Conservation (phyloP, 2,329 filamentous ascomycete species). For the Phialophora verrucosa region DNA sequence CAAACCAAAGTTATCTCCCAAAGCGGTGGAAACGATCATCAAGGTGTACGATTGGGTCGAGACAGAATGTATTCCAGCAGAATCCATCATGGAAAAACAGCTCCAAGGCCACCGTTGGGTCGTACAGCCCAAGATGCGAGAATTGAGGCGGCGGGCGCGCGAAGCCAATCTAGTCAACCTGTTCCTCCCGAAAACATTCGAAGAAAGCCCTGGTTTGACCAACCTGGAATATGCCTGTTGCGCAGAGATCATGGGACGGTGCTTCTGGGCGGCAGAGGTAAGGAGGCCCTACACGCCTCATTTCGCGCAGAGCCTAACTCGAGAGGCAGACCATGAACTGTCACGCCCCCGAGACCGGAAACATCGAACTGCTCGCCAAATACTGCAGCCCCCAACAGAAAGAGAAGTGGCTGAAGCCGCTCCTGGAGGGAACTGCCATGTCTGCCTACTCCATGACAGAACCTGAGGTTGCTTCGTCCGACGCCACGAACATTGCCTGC, state of each 20-base stretch:
- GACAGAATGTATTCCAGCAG: constrained; percentile 81
- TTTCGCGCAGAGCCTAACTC: too few species aligned
- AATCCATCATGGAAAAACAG: constrained; percentile 74
- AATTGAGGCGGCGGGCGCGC: constrained; percentile 79
- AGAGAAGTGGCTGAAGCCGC: constrained; percentile 72
- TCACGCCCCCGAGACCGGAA: constrained; percentile 80
- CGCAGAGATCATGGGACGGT: constrained; percentile 81
- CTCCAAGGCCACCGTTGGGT: constrained; percentile 75
- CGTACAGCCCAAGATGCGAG: constrained; percentile 73
- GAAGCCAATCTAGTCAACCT: constrained; percentile 84
- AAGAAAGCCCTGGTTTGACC: constrained; percentile 82
- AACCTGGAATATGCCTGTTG: constrained; percentile 91
- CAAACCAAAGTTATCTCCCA: too few species aligned
- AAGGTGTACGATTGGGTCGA: constrained; percentile 83
- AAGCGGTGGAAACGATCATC: constrained; percentile 53
- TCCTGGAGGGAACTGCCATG: constrained; percentile 78
- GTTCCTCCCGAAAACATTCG: constrained; percentile 87
- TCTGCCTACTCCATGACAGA: constrained; percentile 85
- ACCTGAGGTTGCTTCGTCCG: constrained; percentile 75
- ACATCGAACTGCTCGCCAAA: constrained; percentile 84
- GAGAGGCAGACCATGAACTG: constrained; percentile 69
- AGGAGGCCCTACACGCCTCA: neutral
- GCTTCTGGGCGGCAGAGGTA: too few species aligned
- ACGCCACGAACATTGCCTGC: constrained; percentile 83
- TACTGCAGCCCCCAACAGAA: constrained; percentile 63